Evolutionary conservation across 129 eudicot genomes (phyloP), one percentile per base, ranked within the genome.

Genomic region (Saussurea involucrata): DNA sequence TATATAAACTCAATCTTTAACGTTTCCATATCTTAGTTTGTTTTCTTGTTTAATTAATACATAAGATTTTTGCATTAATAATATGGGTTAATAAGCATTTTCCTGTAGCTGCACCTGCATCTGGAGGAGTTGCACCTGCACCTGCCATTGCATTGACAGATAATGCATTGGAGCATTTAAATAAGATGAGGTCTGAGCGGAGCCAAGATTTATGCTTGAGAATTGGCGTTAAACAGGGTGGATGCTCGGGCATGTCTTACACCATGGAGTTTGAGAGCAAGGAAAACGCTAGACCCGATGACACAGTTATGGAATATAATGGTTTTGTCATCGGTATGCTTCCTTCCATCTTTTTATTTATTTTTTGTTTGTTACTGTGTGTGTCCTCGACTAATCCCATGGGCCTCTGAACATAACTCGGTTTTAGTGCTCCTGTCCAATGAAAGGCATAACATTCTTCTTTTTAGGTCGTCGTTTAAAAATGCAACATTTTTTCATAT

Each of bases 221-320:
- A 83, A 88, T 95, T 69, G 99, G 99, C 69, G 99, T 95, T 60
- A 95, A 88, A 73, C 99, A 95, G 78, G 99, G 99, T 75, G 99
- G 99, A 74, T 95, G 99, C 79, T 95, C 99, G 0, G 99, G 99
- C 72, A 85, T 95, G 97, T 95, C 99, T 66, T 95, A 95, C 84
- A 92, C 88, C 28, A 95, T 95, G 97, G 99, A 95, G 78, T 95
- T 95, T 33, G 99, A 95, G 85, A 92, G 84, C 87, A 85, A 78
- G 88, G 91, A 76, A 65, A 92, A 88, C 34, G 79, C 95, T 20
- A 79, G 92, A 81, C 90, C 96, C 25, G 99, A 95, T 90, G 99
- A 95, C 75, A 78, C 99, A 2, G 86, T 92, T 63, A 95, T 95
- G 81, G 97, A 95, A 79, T 90, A 88, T 80, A 80, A 92, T 58